Evolutionary conservation across 1,284 basidiomycete genomes (phyloP), one percentile per base, ranked within the genome.

Genomic region (Leccinum fuscescens): DNA sequence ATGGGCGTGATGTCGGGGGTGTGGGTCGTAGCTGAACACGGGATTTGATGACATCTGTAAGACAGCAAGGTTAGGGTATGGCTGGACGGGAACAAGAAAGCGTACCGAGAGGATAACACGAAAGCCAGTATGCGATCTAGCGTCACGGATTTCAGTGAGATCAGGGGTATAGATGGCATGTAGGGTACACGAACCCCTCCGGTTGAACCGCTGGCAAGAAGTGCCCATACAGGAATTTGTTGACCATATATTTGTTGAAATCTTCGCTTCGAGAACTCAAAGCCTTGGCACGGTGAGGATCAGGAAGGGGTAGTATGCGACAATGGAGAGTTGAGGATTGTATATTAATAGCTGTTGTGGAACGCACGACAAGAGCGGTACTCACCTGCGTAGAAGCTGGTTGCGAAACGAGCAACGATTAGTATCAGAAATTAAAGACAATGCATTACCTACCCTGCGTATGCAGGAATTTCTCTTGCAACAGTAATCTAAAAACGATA

Each of bases 401-500:
- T 55, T 35, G 29, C 33, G 9, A 55, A 24, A 11, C 55, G 52
- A 7, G n/a, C 60, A 14, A 42, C n/a, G 6, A 50, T 17, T 37
- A 17, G 29, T 42, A 29, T 15, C 7, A 27, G 58, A 8, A 3
- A 31, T 42, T 12, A 52, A 31, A 54, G 27, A 76, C 80, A 53
- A 39, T 15, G 33, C 3, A 6, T 24, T 15, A 54, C 65, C n/a
- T 76, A 93, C 85, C 92, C 94, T 46, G 95, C 94, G 71, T 98
- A 98, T 6, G 94, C 96, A 3, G 96, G 96, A 50, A 97, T 94
- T 75, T 98, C 96, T 67, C 95, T 82, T 1, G 88, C 84, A 29
- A 98, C 86, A 0, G 96, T 98, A n/a, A 96, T 83, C 93, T 94
- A 66, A 9, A 44, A 29, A 39, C 33, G 6, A 4, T 8, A 44